A percentile compares a stretch with the other conserved stretches of the same genome.
phyloP scores from a whole-genome alignment of 768 basidiomycete genomes.

The Austroboletus festivus region DNA sequence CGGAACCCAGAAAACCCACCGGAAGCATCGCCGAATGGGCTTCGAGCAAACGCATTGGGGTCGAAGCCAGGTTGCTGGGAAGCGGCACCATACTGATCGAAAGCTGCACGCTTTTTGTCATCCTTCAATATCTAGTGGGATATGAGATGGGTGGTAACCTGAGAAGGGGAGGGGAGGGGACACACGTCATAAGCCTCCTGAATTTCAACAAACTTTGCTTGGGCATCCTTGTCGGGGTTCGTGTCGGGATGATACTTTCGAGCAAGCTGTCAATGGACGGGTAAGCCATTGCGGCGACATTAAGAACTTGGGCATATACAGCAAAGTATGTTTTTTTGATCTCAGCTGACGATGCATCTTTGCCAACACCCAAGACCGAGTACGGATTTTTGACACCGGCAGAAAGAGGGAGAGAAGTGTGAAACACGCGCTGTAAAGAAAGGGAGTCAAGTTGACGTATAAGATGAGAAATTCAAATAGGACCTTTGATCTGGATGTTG shows the following conservation, averaged over 20 bases:
- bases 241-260: slow-evolving; percentile 98
- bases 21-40: slow-evolving; percentile 44
- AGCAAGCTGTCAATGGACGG: slow-evolving; percentile 64
- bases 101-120: slow-evolving; percentile 86
- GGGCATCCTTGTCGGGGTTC: slow-evolving; percentile 86
- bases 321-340: slow-evolving; percentile 98
- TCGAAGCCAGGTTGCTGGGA: slow-evolving; percentile 95
- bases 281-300: slow-evolving; percentile 12
- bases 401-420: slow-evolving; percentile 54
- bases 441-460: slow-evolving; percentile 19
- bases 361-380: slow-evolving; percentile 80
- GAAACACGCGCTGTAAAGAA: slow-evolving; percentile 63
- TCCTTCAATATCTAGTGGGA: slow-evolving; percentile 79
- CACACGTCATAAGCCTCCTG: slow-evolving; percentile 95
- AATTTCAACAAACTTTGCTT: slow-evolving; percentile 94
- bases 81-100: slow-evolving; percentile 88
- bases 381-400: slow-evolving; percentile 81
- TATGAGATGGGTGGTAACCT: slow-evolving; percentile 17
- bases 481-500: slow-evolving; percentile 39
- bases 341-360: slow-evolving; percentile 78
- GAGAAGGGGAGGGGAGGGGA: slow-evolving; percentile 12
- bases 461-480: slow-evolving; percentile 9
- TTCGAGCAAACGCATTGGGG: slow-evolving; percentile 72
- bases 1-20: slow-evolving; percentile 74
- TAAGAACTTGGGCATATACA: slow-evolving; percentile 45